A percentile compares a stretch with the other conserved stretches of the same genome.
These are phyloP conservation scores for Pseudogymnoascus sp. DNA, from an alignment of 2,329 filamentous ascomycete species.

Conservation along the genomic window DNA sequence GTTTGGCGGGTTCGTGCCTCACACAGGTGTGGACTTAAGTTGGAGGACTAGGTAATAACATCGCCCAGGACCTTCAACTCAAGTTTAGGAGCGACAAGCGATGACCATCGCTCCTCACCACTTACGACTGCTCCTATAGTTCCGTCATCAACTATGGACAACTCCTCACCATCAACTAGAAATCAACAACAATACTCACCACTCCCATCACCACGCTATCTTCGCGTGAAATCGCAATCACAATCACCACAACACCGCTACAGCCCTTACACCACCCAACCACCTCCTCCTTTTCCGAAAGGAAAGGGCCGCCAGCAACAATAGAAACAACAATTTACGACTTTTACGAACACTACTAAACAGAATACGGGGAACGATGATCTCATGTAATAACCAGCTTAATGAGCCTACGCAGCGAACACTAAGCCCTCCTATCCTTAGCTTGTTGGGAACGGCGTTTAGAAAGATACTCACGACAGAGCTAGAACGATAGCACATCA, in stretches of 20 bases:
- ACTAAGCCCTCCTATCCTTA: conserved; percentile 1
- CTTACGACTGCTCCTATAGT: background rate
- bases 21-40: conserved; percentile 31
- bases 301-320: conserved; percentile 27
- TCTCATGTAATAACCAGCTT: conserved; percentile 10
- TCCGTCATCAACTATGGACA: background rate
- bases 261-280: conserved; percentile 4
- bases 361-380: conserved; percentile 1
- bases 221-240: background rate
- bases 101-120: background rate
- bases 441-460: conserved; percentile 9
- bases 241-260: background rate
- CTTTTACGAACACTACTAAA: conserved; percentile 8
- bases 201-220: conserved; percentile 13
- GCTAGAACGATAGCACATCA: conserved; percentile 12
- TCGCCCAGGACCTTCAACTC: background rate
- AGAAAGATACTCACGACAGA: conserved; percentile 9
- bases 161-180: conserved; percentile 16
- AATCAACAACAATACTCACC: conserved; percentile 18
- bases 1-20: conserved; percentile 32
- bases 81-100: background rate
- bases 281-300: conserved; percentile 18
- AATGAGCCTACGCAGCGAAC: conserved; percentile 16
- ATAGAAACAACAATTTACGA: conserved; percentile 16
- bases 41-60: conserved; percentile 22